Conservation (phyloP, 352 stramenopile genomes). For the Globisporangium spiculum region DNA sequence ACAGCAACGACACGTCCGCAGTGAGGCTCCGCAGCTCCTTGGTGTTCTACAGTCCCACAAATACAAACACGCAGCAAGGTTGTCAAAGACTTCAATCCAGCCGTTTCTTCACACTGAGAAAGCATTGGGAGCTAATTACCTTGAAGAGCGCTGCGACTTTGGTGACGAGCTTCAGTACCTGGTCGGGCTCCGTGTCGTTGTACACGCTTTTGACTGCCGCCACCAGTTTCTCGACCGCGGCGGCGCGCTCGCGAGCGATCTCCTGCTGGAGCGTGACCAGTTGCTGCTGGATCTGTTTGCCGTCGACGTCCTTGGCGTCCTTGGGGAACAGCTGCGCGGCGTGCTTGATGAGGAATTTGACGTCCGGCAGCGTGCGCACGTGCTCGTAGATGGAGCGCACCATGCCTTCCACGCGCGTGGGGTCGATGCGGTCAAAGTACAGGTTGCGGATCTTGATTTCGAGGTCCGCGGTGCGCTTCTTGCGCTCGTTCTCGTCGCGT, state of each 20-base stretch:
- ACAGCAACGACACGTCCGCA: conserved; percentile 68
- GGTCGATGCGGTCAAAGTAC: conserved; percentile 90
- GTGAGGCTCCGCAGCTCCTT: conserved; percentile 85
- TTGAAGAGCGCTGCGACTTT: conserved; percentile 75
- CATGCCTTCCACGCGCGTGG: conserved; percentile 69
- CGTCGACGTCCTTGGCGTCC: conserved; percentile 64
- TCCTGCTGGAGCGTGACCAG: conserved; percentile 68
- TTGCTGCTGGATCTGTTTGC: conserved; percentile 43
- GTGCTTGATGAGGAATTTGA: conserved; percentile 83
- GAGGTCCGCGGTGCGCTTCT: conserved; percentile 79
- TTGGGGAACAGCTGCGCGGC: conserved; percentile 67
- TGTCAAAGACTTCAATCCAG: neutral
- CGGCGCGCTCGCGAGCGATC: conserved; percentile 52
- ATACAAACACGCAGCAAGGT: neutral
- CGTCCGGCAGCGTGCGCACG: conserved; percentile 60
- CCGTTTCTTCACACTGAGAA: neutral
- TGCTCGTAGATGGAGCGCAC: conserved; percentile 81
- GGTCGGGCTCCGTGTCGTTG: conserved; percentile 72
- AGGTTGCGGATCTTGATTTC: conserved; percentile 88
- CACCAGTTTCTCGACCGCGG: conserved; percentile 69
- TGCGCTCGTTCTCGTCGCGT: conserved; percentile 52
- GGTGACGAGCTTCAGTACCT: conserved; percentile 49
- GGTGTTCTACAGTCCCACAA: conserved; percentile 41
- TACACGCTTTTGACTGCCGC: conserved; percentile 62
- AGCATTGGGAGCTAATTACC: conserved; percentile 16